A percentile compares a stretch with the other conserved stretches of the same genome.
Evolutionary conservation across 2,329 filamentous ascomycete species (phyloP).

Genomic region (Trichoderma polysporum): DNA sequence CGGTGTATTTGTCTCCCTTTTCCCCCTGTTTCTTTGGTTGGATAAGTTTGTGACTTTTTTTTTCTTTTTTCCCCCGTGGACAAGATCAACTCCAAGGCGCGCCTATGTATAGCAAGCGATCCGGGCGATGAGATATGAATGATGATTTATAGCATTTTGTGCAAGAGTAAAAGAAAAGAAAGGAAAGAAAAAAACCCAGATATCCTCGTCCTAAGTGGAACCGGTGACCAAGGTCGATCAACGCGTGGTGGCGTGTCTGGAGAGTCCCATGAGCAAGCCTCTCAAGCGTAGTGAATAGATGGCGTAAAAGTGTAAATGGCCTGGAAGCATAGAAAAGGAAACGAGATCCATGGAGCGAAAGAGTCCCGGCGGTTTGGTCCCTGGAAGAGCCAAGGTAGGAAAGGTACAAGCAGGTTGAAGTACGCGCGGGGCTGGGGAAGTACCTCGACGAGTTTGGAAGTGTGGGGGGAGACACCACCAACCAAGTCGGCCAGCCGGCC

Average conservation of each 20-base stretch:
- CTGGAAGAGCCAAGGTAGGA: constrained; percentile 4
- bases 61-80: constrained; percentile 5
- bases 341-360: background rate
- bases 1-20: constrained; percentile 7
- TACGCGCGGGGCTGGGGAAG: constrained; percentile 12
- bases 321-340: background rate
- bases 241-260: background rate
- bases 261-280: background rate
- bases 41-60: constrained; percentile 12
- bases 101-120: constrained; percentile 23
- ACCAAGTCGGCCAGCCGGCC: background rate
- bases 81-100: constrained; percentile 19
- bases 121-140: constrained; percentile 22
- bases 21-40: constrained; percentile 20
- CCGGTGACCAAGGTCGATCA: background rate
- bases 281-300: background rate
- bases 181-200: background rate
- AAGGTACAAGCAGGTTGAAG: background rate
- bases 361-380: constrained; percentile 15
- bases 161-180: background rate
- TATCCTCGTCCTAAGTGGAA: background rate
- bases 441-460: background rate
- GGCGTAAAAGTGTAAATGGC: background rate
- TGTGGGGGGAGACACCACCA: constrained; percentile 2
- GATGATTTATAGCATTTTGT: constrained; percentile 22